These are phyloP conservation scores for Sporothrix sp. DNA, from an alignment of 2,329 filamentous ascomycete species.

Conservation along the genomic window DNA sequence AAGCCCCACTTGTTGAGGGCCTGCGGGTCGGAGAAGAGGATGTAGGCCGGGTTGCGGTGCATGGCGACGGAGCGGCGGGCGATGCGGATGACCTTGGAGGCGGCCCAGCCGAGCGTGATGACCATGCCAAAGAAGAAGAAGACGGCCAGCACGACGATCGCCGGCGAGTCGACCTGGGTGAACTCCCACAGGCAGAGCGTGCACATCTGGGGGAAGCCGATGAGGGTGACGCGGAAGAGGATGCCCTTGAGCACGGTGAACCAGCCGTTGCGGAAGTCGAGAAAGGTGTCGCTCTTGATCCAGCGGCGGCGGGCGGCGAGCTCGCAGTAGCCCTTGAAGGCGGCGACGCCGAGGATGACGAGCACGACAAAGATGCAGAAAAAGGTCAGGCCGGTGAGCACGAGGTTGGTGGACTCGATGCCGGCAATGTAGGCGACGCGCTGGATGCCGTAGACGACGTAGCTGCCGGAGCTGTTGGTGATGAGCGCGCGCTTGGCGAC, in stretches of 20 bases:
- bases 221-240: constrained; percentile 70
- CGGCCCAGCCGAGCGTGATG: constrained; percentile 63
- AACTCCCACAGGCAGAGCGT: constrained; percentile 81
- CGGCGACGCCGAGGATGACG: constrained; percentile 56
- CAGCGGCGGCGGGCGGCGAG: constrained; percentile 57
- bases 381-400: constrained; percentile 74
- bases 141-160: constrained; percentile 67
- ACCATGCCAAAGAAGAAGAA: constrained; percentile 73
- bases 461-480: constrained; percentile 32
- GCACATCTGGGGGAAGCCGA: constrained; percentile 77
- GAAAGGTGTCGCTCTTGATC: constrained; percentile 63
- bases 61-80: constrained; percentile 71
- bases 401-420: constrained; percentile 77
- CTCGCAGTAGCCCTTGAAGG: constrained; percentile 70
- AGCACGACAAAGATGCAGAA: constrained; percentile 69
- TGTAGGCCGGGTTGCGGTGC: constrained; percentile 87
- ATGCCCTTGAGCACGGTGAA: constrained; percentile 77
- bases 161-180: constrained; percentile 65
- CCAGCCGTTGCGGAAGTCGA: constrained; percentile 83
- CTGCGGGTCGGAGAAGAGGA: constrained; percentile 77
- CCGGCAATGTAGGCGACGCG: constrained; percentile 70
- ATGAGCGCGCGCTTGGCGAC: constrained; percentile 48
- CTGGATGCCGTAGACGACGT: constrained; percentile 61
- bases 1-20: constrained; percentile 89
- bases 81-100: constrained; percentile 71